Base-by-base conservation (phyloP, 2,329 filamentous ascomycete genomes). In the Pestalotiopsis sp. region DNA sequence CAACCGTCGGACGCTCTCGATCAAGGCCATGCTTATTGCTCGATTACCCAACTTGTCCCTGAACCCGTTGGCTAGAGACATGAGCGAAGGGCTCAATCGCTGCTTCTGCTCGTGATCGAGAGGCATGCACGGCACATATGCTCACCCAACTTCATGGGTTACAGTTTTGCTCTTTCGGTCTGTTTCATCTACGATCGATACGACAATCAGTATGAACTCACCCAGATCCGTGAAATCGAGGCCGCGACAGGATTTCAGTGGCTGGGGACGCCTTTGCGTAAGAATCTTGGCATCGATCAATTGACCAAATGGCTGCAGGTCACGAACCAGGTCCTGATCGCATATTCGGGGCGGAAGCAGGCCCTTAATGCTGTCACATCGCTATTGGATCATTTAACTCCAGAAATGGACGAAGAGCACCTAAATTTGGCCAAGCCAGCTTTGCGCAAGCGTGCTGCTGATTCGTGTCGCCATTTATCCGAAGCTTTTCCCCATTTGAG, bases 261-360 rank as follows among this genome's bases (percentile, higher is more conserved):
- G 9, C 5, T 20, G 4, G 61, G 61, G 1, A 45, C 13, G 20
- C 61, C 61, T 13, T 4, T 23, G 17, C 61, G 61, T 1, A 12
- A 23, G 20, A 39, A 23, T 4, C 9, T 45, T 4, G 12, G 25
- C 14, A 64, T 64, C 6, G 61, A 31, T 2, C 38, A 49, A 7
- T 17, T 64, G 14, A 64, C 61, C 6, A 36, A n/a, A 11, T 64
- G 61, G 61, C n/a, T 64, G 4, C 61, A 64, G 61, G 7, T 14
- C 11, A 52, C 2, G 1, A 38, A 38, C 9, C 38, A 64, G 23
- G 39, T 64, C 0, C 5, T 45, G 61, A 64, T 64, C 4, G 13
- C 36, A 12, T 41, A 25, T n/a, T 45, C 39, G 38, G 38, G 20
- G 4, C 27, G 61, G n/a, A 64, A 49, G 39, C 27, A 13, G 17